Evolutionary conservation across 805 yeast species (phyloP).

Genomic region (Myxozyma melibiosi): DNA sequence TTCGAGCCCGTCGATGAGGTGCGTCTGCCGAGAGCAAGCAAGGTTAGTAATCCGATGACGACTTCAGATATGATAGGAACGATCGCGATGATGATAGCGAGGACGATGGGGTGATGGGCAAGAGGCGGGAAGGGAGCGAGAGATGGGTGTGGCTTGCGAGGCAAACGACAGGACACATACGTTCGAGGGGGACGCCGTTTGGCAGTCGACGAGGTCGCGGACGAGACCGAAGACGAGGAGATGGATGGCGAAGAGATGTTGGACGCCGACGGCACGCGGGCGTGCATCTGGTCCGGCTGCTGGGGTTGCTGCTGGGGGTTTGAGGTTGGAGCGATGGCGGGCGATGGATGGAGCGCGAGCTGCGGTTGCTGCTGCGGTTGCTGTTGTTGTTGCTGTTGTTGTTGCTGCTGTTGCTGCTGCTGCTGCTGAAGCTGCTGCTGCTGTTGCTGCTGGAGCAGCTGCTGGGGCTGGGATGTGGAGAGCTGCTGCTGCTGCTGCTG

Average conservation of each 20-base stretch:
- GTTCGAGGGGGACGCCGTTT: conserved; percentile 23
- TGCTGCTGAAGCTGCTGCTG: background rate
- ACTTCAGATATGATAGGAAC: background rate
- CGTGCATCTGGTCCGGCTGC: conserved; percentile 7
- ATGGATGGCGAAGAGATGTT: conserved; percentile 1
- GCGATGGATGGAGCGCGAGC: conserved; percentile 3
- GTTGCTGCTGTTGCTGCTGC: background rate
- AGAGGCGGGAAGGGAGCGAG: background rate
- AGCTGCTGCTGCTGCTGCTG: conserved; percentile 12
- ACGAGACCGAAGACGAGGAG: conserved; percentile 7
- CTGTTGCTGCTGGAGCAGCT: conserved; percentile 7
- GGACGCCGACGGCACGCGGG: conserved; percentile 8
- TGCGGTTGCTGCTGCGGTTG: background rate
- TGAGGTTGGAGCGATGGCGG: background rate
- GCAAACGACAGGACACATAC: conserved; percentile 20
- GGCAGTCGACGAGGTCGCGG: conserved; percentile 18
- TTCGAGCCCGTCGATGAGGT: conserved; percentile 31
- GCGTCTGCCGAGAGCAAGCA: conserved; percentile 15
- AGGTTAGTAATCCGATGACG: background rate
- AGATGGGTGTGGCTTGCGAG: too few species aligned
- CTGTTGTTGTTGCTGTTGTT: conserved; percentile 15
- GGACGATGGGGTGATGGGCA: background rate
- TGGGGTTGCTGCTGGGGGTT: conserved; percentile 4
- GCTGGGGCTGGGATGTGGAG: conserved; percentile 13
- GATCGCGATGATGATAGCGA: background rate